phyloP scores from a whole-genome alignment of 306 rosid species.

The Notholithocarpus densiflorus region DNA sequence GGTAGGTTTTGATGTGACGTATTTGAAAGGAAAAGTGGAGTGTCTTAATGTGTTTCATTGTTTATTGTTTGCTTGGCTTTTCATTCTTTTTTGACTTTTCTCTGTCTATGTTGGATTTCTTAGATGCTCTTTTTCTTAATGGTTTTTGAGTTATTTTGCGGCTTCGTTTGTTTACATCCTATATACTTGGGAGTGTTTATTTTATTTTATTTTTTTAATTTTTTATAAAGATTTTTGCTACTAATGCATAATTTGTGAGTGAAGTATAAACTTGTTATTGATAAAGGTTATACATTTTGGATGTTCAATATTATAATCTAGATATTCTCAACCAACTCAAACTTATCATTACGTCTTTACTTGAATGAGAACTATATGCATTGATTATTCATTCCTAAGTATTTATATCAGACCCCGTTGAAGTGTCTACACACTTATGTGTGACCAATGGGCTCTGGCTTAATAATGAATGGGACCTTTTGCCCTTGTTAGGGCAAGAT shows the following conservation, averaged over 20 bases:
- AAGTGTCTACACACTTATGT: too few relatives aligned
- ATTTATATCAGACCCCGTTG: too few relatives aligned
- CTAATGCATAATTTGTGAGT: neutral
- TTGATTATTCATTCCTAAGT: too few relatives aligned
- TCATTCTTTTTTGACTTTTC: neutral
- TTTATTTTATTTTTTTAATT: neutral
- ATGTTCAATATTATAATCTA: too few relatives aligned
- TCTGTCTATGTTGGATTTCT: neutral
- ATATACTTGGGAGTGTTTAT: neutral
- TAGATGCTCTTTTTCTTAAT: neutral
- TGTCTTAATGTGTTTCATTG: neutral
- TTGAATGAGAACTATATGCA: too few relatives aligned
- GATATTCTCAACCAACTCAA: too few relatives aligned
- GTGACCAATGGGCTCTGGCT: too few relatives aligned
- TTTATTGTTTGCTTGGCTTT: neutral
- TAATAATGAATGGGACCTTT: too few relatives aligned
- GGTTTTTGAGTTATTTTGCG: neutral
- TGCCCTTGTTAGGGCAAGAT: neutral
- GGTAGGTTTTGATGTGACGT: neutral
- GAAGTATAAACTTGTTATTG: too few relatives aligned
- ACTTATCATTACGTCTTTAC: too few relatives aligned
- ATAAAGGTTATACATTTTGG: too few relatives aligned
- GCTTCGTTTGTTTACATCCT: neutral
- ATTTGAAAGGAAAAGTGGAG: neutral
- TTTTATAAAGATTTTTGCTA: neutral